Evolutionary conservation across 2,329 filamentous ascomycete species (phyloP).

Genomic region (Cyclaneusma minus): DNA sequence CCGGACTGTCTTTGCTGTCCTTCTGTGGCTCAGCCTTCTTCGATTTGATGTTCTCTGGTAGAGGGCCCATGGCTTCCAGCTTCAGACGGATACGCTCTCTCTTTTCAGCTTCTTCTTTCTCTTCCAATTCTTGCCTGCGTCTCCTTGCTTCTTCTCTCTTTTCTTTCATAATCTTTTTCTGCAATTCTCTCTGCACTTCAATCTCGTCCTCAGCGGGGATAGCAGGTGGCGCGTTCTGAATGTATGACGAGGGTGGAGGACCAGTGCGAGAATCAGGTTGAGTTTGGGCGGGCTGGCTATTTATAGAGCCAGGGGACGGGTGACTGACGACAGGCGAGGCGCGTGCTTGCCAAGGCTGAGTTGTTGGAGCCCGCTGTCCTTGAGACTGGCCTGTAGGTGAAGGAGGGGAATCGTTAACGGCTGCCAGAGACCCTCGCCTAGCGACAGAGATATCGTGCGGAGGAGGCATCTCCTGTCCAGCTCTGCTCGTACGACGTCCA

Average conservation of each 20-base stretch:
- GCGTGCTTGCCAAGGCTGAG: constrained; percentile 23
- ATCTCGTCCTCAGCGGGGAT: constrained; percentile 34
- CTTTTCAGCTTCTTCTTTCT: constrained; percentile 54
- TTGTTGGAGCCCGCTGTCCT: constrained; percentile 14
- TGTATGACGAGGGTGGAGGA: constrained; percentile 12
- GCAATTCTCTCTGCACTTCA: constrained; percentile 48
- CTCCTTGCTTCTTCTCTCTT: constrained; percentile 54
- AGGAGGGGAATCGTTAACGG: constrained; percentile 32
- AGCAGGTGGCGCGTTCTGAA: too few species aligned
- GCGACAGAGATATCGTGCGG: constrained; percentile 23
- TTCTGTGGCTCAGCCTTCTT: constrained; percentile 36
- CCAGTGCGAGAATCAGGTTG: constrained; percentile 18
- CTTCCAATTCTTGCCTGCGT: constrained; percentile 51
- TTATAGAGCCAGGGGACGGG: constrained; percentile 15
- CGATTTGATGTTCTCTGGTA: constrained; percentile 41
- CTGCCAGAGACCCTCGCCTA: constrained; percentile 32
- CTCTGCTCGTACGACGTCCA: constrained; percentile 24
- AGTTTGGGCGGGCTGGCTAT: constrained; percentile 17
- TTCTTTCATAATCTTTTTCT: constrained; percentile 59
- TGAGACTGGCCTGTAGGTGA: constrained; percentile 26
- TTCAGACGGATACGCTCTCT: constrained; percentile 59
- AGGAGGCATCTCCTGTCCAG: constrained; percentile 16
- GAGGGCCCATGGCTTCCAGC: constrained; percentile 52
- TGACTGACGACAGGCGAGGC: constrained; percentile 20
- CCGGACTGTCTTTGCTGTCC: constrained; percentile 14